Evolutionary conservation across 2,329 filamentous ascomycete genomes (phyloP).

Genomic region (Penicillium sp.): DNA sequence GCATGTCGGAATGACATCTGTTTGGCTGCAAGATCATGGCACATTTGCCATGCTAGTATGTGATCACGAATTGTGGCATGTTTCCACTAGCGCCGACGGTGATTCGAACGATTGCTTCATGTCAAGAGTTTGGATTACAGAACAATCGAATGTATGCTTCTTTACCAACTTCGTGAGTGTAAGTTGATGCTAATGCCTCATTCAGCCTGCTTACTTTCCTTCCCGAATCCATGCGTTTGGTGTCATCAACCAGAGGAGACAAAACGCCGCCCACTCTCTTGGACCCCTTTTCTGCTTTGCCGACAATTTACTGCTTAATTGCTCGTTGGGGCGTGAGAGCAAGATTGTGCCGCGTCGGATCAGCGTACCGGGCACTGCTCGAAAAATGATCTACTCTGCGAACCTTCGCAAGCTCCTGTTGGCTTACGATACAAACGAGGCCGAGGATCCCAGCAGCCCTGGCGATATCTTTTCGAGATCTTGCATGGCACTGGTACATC

Average conservation of each 20-base stretch:
- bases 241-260: constrained; percentile 26
- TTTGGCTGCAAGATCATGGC: constrained; percentile 29
- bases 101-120: constrained; percentile 24
- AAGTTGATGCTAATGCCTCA: constrained; percentile 10
- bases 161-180: neutral
- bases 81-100: constrained; percentile 24
- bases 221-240: constrained; percentile 30
- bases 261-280: constrained; percentile 24
- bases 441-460: constrained; percentile 22
- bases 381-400: constrained; percentile 41
- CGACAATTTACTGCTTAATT: constrained; percentile 44
- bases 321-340: constrained; percentile 40
- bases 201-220: constrained; percentile 36
- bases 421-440: constrained; percentile 35
- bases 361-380: constrained; percentile 37
- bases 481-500: constrained; percentile 36
- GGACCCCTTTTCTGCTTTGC: constrained; percentile 46
- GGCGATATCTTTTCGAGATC: constrained; percentile 30
- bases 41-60: constrained; percentile 32
- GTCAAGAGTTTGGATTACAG: constrained; percentile 37
- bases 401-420: constrained; percentile 46
- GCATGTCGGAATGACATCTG: constrained; percentile 33
- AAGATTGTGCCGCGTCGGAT: constrained; percentile 39
- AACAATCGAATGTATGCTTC: constrained; percentile 37
- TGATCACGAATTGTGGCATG: constrained; percentile 34